phyloP scores from a whole-genome alignment of 345 rosid species.

The Cochlearia excelsa region DNA sequence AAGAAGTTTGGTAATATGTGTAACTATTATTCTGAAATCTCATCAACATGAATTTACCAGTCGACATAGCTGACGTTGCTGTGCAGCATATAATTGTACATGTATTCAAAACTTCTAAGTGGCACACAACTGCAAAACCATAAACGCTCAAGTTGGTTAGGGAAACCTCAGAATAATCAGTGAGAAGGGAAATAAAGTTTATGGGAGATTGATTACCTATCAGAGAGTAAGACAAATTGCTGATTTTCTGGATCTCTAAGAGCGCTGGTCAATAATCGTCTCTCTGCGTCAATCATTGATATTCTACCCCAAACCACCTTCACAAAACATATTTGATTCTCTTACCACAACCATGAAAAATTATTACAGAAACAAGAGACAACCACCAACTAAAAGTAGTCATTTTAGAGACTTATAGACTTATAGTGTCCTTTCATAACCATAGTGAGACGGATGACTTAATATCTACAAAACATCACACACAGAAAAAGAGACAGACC shows the following conservation, averaged over 20 bases:
- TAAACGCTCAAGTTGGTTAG: constrained; percentile 24
- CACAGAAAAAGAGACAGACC: constrained; percentile 39
- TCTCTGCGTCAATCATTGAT: constrained; percentile 97
- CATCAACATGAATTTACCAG: constrained; percentile 52
- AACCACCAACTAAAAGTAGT: constrained; percentile 20
- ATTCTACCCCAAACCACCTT: constrained; percentile 98
- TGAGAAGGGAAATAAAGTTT: constrained; percentile 2
- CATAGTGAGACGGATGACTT: constrained; percentile 8
- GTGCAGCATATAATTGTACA: constrained; percentile 80
- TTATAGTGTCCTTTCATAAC: background rate
- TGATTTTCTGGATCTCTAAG: constrained; percentile 82
- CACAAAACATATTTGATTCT: constrained; percentile 22
- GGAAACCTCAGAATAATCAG: constrained; percentile 9
- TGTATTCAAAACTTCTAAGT: constrained; percentile 73
- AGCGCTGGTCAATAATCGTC: constrained; percentile 78
- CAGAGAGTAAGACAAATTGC: constrained; percentile 96
- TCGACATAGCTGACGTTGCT: constrained; percentile 84
- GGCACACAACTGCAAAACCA: constrained; percentile 84
- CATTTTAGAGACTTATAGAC: background rate
- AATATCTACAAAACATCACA: constrained; percentile 5
- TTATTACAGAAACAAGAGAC: constrained; percentile 10
- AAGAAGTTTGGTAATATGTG: too few species aligned
- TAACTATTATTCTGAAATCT: too few species aligned
- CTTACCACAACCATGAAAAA: background rate
- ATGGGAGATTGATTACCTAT: constrained; percentile 51